Evolutionary conservation across 2,329 filamentous ascomycete genomes (phyloP), one percentile per base, ranked within the genome.

Genomic region (Colletotrichum lindemuthianum): DNA sequence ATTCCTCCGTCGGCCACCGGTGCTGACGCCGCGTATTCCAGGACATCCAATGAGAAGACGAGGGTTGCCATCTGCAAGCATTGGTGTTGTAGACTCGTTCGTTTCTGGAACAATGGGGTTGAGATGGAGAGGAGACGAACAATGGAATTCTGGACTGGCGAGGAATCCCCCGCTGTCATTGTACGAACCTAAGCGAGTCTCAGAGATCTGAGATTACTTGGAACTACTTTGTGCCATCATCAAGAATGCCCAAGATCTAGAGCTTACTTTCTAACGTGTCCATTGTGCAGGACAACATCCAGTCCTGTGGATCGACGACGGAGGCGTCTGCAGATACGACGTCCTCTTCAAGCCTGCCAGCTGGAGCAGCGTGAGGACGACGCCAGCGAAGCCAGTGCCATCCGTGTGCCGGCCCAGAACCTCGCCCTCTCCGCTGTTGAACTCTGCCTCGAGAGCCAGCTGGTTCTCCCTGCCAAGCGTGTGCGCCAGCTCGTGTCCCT

Each of bases 371-470:
- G 76, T 78, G 52, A 70, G 73, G 1, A 78, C 68, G 7, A 78
- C 72, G 9, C 75, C 77, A 43, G 67, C 68, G 15, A 77, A 67
- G 9, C 77, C 76, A 8, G 74, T 69, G 0, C 76, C 76, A 56
- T 78, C 76, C 8, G 69, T 72, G 61, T 79, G 77, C 45, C 72
- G 70, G 6, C 77, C 76, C 40, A 80, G 59, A 4, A 74, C 75
- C 55, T 77, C 72, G 47, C 71, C 71, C 34, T 72, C 70, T 16
- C 64, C 57, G 24, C 69, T 69, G 2, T 47, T 60, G 58, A 77
- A 75, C 60, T 76, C 74, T 13, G 70, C 68, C 47, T 76, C 72
- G 8, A 77, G 67, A 2, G 67, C 71, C 15, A 72, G 70, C 67
- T 77, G 75, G 45, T 69, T 67, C 50, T 72, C 60, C 0, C 67